Evolutionary conservation across 2,329 filamentous ascomycete genomes (phyloP), one percentile per base, ranked within the genome.

Genomic region (Pseudopyrenochaeta lycopersici): DNA sequence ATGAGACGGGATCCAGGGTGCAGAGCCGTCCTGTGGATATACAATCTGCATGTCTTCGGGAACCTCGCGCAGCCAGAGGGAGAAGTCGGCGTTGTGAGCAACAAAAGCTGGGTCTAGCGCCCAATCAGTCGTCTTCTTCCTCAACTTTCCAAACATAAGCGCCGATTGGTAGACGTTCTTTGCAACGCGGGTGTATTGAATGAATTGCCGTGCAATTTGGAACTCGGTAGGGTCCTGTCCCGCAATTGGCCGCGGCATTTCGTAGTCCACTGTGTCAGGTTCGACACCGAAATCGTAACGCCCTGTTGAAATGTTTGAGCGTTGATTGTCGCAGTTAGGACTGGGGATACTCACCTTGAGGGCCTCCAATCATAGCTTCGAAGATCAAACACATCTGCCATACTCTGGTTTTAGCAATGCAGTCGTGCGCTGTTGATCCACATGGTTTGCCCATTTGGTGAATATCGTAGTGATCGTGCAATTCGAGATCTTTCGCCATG

Each of bases 301-400:
- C 10, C 91, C 73, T 75, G 20, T 33, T 10, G 7, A 30, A n/a
- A 36, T 2, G 20, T 47, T 46, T 69, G 29, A 67, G 57, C 17
- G 30, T 27, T 12, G 11, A n/a, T 10, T 9, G 7, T 43, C 21
- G 12, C 31, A 17, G 5, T 15, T 15, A 1, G 17, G 15, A 6
- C 17, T 1, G 5, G 11, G 4, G 14, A 9, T 5, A 57, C 66
- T 64, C 80, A 92, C 93, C 94, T 87, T 98, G 93, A 2, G 94
- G 91, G 17, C 90, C 92, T 50, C 94, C 94, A 64, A 97, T 88
- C 90, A 98, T 96, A 36, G 93, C 84, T 76, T 98, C 94, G 58
- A 92, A 89, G 18, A 91, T 82, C 70, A 96, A 90, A 9, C 96
- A 84, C 1, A 88, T 89, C 73, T 97, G 93, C 94, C 94, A 98